Percentiles rank a stretch among this genome's conserved stretches.
Evolutionary conservation across 2,329 filamentous ascomycete species (phyloP).

Genomic region (Celoporthe dispersa): DNA sequence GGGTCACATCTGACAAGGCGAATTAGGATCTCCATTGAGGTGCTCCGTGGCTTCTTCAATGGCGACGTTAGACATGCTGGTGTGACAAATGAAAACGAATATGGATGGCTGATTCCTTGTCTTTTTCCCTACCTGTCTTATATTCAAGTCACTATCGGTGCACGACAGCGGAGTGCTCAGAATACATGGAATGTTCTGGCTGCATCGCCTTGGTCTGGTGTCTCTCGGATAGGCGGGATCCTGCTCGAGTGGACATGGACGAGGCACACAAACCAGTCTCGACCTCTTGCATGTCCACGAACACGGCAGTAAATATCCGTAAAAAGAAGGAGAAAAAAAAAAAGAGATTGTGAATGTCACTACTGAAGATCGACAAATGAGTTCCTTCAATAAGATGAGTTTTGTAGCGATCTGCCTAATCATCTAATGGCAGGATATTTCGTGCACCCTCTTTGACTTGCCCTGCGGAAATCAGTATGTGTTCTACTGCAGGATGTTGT

Average conservation of each 20-base stretch:
- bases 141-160: constrained; percentile 6
- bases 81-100: background rate
- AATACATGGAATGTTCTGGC: background rate
- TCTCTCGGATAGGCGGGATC: constrained; percentile 19
- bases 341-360: background rate
- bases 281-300: background rate
- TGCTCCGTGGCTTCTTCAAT: background rate
- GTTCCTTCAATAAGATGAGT: background rate
- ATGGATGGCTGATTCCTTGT: background rate
- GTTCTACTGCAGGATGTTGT: background rate
- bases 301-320: background rate
- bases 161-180: background rate
- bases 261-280: background rate
- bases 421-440: constrained; percentile 25
- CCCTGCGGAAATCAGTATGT: constrained; percentile 7
- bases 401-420: background rate
- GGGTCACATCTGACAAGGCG: background rate
- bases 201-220: constrained; percentile 8
- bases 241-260: too few relatives aligned
- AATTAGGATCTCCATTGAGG: background rate
- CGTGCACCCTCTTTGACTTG: constrained; percentile 21
- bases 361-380: background rate
- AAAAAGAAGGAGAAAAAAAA: background rate
- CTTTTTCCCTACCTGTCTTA: constrained; percentile 7
- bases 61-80: background rate